A percentile compares a stretch with the other conserved stretches of the same genome.
These are phyloP conservation scores for Carex sylvatica DNA, from an alignment of 202 grass and related monocot genomes.

Conservation along the genomic window DNA sequence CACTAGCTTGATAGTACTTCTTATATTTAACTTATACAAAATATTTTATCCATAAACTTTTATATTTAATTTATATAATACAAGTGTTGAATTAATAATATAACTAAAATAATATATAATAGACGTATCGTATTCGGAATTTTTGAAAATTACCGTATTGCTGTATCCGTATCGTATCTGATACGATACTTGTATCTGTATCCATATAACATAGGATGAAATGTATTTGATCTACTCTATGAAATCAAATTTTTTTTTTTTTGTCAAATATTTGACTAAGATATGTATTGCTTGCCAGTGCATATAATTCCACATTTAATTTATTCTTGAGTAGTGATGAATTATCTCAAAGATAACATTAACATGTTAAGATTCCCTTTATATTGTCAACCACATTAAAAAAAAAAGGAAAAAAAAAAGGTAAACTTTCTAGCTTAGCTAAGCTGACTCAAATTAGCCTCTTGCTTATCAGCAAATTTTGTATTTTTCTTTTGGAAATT, in stretches of 20 bases:
- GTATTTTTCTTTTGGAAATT: not conserved
- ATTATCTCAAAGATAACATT: not conserved
- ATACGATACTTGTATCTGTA: too few relatives aligned
- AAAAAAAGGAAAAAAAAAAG: not conserved
- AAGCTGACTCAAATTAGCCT: not conserved
- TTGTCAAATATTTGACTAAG: slow-evolving; percentile 25
- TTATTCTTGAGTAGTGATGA: not conserved
- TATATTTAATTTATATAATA: too few relatives aligned
- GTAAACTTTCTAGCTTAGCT: not conserved
- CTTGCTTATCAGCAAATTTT: not conserved
- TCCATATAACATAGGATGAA: not conserved
- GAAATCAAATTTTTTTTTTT: not conserved
- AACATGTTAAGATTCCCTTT: not conserved
- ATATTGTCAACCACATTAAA: not conserved
- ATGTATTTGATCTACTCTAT: slow-evolving; percentile 8
- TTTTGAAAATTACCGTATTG: too few relatives aligned
- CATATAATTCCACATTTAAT: not conserved
- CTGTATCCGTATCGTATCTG: too few relatives aligned
- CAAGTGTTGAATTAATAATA: too few relatives aligned
- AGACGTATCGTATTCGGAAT: too few relatives aligned
- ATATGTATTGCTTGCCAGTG: not conserved
- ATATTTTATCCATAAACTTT: too few relatives aligned
- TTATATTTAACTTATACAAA: too few relatives aligned
- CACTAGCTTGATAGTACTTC: too few relatives aligned
- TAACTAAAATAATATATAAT: too few relatives aligned